These are phyloP conservation scores for Hymenoscyphus linearis DNA, from an alignment of 2,329 filamentous ascomycete species.

Conservation along the genomic window DNA sequence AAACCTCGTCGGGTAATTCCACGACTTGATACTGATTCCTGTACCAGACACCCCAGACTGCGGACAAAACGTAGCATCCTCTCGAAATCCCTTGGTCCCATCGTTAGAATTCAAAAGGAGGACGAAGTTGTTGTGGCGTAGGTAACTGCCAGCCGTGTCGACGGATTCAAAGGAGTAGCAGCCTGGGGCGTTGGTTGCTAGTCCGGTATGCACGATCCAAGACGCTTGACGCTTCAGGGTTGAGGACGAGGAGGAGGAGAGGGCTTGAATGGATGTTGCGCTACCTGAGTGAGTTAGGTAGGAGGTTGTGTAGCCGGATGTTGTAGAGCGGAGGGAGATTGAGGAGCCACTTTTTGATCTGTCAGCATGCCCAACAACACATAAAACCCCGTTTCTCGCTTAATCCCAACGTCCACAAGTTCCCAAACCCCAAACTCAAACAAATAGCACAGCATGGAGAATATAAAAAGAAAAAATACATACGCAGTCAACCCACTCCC, in stretches of 20 bases:
- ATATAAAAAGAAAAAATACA: too few species aligned
- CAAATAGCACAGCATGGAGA: too few species aligned
- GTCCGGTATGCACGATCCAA: conserved; percentile 49
- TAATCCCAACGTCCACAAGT: too few species aligned
- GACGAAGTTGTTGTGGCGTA: conserved; percentile 50
- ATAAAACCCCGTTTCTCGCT: too few species aligned
- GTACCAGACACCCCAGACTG: conserved; percentile 45
- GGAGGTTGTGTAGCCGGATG: conserved; percentile 46
- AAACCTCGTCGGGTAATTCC: conserved; percentile 55
- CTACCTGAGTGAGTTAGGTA: conserved; percentile 50
- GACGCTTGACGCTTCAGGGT: conserved; percentile 47
- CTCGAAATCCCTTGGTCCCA: conserved; percentile 48
- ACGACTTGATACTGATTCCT: conserved; percentile 49
- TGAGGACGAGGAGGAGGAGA: conserved; percentile 45
- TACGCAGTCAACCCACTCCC: conserved; percentile 36
- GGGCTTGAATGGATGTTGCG: conserved; percentile 49
- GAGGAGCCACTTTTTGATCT: conserved; percentile 43
- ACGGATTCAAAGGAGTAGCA: conserved; percentile 58
- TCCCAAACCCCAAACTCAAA: too few species aligned
- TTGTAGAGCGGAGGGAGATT: conserved; percentile 51
- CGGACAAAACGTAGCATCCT: conserved; percentile 60
- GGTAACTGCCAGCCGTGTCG: conserved; percentile 52
- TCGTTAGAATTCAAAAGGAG: conserved; percentile 48
- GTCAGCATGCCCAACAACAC: too few species aligned
- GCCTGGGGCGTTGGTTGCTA: conserved; percentile 48